Conservation (phyloP, 176 grass and related monocot genomes). For the Oryza australiensis region DNA sequence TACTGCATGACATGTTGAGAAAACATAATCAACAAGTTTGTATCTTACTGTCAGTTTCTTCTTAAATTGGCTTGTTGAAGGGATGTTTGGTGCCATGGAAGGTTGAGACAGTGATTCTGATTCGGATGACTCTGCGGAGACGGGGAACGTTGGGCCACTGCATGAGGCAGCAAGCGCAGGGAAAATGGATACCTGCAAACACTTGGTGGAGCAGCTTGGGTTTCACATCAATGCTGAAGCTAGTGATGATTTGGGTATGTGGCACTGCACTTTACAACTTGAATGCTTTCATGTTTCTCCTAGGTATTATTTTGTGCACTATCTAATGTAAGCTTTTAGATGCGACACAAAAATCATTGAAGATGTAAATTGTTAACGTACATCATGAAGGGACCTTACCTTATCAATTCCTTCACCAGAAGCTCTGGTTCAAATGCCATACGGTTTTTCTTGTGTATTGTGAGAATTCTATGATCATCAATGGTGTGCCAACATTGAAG, state of each 20-base stretch:
- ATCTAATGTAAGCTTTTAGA: too few relatives aligned
- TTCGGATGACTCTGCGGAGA: neutral
- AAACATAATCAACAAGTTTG: neutral
- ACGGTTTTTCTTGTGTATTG: too few relatives aligned
- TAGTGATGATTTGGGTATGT: constrained; percentile 5
- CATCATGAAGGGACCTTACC: too few relatives aligned
- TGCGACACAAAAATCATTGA: too few relatives aligned
- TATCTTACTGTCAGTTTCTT: neutral
- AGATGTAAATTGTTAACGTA: too few relatives aligned
- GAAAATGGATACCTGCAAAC: constrained; percentile 25
- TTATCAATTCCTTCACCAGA: too few relatives aligned
- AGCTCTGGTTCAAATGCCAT: too few relatives aligned
- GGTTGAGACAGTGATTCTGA: constrained; percentile 23
- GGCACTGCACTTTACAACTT: neutral
- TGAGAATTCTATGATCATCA: too few relatives aligned
- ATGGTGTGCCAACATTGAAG: constrained; percentile 4
- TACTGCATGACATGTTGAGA: too few relatives aligned
- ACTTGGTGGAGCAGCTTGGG: constrained; percentile 43
- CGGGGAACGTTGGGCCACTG: constrained; percentile 11
- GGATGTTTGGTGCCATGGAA: neutral
- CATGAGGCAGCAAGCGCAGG: constrained; percentile 21
- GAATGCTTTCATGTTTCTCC: neutral
- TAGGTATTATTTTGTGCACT: too few relatives aligned
- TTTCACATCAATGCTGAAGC: constrained; percentile 21
- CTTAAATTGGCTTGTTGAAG: constrained; percentile 16